phyloP scores from a whole-genome alignment of 352 stramenopile genomes.

The Aphanomyces cochlioides region DNA sequence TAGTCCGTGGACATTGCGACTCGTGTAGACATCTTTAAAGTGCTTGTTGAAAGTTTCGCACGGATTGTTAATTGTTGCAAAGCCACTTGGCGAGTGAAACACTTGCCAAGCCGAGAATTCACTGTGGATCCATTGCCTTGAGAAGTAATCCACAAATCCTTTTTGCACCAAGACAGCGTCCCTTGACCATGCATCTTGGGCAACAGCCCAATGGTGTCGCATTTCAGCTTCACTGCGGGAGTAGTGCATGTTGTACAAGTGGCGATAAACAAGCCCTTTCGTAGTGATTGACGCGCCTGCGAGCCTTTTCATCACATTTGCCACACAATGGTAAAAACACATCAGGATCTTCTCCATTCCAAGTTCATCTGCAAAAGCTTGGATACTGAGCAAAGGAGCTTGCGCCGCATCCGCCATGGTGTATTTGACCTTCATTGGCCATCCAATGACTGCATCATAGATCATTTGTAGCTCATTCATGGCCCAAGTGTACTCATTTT shows the following conservation, averaged over 20 bases:
- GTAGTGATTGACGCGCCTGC: not conserved
- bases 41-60: not conserved
- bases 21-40: not conserved
- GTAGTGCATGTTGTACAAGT: slow-evolving; percentile 1
- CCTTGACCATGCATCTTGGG: not conserved
- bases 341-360: not conserved
- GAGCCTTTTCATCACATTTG: not conserved
- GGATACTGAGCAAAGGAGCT: not conserved
- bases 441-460: not conserved
- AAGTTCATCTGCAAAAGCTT: not conserved
- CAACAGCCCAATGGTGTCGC: not conserved
- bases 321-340: slow-evolving; percentile 17
- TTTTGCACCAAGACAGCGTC: not conserved
- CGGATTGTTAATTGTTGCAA: not conserved
- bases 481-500: slow-evolving; percentile 2
- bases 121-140: not conserved
- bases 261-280: not conserved
- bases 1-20: not conserved
- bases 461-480: not conserved
- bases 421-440: not conserved
- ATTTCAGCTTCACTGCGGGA: not conserved
- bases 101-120: not conserved
- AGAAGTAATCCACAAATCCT: not conserved
- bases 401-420: not conserved
- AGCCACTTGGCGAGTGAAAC: not conserved